Percentiles rank a stretch among this genome's conserved stretches.
Conservation (phyloP, 208 protist species). For the Crithidia fasciculata region DNA sequence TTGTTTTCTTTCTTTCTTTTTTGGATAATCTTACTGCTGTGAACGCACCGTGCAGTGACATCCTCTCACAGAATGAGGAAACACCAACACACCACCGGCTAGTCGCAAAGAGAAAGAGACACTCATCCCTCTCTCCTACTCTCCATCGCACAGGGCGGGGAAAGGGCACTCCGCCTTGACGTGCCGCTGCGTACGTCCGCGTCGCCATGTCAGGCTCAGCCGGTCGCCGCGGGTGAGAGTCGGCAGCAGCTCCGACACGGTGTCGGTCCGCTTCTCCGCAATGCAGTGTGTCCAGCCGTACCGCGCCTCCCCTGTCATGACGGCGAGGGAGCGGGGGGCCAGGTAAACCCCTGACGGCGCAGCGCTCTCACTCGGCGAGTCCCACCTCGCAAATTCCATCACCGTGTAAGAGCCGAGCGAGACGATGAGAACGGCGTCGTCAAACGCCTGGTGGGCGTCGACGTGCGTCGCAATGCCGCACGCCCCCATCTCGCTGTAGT, state of each 20-base stretch:
- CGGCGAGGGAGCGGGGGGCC: slow-evolving; percentile 59
- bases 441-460: slow-evolving; percentile 73
- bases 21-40: too few relatives aligned
- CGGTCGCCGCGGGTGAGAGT: slow-evolving; percentile 50
- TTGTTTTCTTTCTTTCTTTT: too few relatives aligned
- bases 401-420: slow-evolving; percentile 85
- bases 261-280: slow-evolving; percentile 69
- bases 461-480: slow-evolving; percentile 81
- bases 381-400: slow-evolving; percentile 74
- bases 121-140: neutral
- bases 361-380: slow-evolving; percentile 29
- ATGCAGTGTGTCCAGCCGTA: slow-evolving; percentile 87
- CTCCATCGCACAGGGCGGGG: slow-evolving; percentile 70
- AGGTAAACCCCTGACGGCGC: slow-evolving; percentile 50
- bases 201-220: slow-evolving; percentile 79
- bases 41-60: too few relatives aligned
- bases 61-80: too few relatives aligned
- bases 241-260: slow-evolving; percentile 57
- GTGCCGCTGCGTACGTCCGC: slow-evolving; percentile 48
- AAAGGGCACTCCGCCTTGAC: slow-evolving; percentile 49
- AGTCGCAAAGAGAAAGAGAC: too few relatives aligned
- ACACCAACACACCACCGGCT: too few relatives aligned
- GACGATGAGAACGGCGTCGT: slow-evolving; percentile 61
- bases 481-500: slow-evolving; percentile 47
- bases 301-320: slow-evolving; percentile 69